A percentile compares a stretch with the other conserved stretches of the same genome.
Evolutionary conservation across 495 filamentous ascomycete genomes (phyloP).

Genomic region (Cudoniella acicularis): DNA sequence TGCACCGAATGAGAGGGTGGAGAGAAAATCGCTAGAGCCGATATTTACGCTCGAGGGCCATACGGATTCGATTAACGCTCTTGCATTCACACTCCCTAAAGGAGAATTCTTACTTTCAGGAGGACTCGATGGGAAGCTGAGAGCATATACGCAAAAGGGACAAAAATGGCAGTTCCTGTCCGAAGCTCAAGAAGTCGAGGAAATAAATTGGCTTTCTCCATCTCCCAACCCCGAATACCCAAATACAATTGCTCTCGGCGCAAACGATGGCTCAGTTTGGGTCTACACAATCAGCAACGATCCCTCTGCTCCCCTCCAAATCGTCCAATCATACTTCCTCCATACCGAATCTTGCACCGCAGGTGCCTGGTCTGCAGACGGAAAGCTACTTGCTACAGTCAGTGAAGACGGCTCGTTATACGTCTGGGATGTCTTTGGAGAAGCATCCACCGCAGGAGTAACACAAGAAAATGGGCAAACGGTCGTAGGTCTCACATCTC

Average conservation of each 20-base stretch:
- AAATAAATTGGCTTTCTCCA: slow-evolving; percentile 85
- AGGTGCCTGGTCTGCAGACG: slow-evolving; percentile 86
- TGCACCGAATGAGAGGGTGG: slow-evolving; percentile 49
- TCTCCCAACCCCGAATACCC: slow-evolving; percentile 66
- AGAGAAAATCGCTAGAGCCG: slow-evolving; percentile 49
- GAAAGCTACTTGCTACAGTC: slow-evolving; percentile 84
- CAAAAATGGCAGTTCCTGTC: slow-evolving; percentile 59
- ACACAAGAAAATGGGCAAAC: slow-evolving; percentile 62
- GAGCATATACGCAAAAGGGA: slow-evolving; percentile 44
- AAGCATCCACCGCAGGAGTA: slow-evolving; percentile 70
- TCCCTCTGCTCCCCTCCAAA: slow-evolving; percentile 57
- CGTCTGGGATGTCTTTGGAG: slow-evolving; percentile 89
- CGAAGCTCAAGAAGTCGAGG: slow-evolving; percentile 80
- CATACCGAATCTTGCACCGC: slow-evolving; percentile 87
- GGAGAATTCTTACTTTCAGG: slow-evolving; percentile 84
- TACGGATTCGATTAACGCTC: slow-evolving; percentile 82
- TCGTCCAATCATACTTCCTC: slow-evolving; percentile 85
- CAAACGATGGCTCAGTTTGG: slow-evolving; percentile 93
- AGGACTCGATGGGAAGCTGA: slow-evolving; percentile 75
- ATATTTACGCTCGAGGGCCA: slow-evolving; percentile 77
- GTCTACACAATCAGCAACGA: slow-evolving; percentile 79
- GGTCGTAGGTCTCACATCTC: slow-evolving; percentile 73
- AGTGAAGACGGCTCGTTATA: slow-evolving; percentile 84
- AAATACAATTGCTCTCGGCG: slow-evolving; percentile 86
- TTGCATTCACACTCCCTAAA: slow-evolving; percentile 75